These are phyloP conservation scores for Emergomyces africanus DNA, from an alignment of 2,329 filamentous ascomycete genomes.

Conservation along the genomic window DNA sequence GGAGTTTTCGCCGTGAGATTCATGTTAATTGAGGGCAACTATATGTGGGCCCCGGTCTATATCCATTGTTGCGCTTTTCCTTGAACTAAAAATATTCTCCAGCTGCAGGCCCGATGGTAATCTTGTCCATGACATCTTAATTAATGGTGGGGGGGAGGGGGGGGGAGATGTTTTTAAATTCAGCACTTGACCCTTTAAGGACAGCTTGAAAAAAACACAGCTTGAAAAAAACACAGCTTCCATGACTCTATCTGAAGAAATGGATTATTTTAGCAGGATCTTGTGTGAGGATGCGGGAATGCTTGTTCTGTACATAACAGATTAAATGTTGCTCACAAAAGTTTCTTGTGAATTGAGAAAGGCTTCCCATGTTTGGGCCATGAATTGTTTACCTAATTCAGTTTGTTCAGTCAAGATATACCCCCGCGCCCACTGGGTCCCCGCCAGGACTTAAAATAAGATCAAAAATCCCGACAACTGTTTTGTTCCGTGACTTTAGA, in stretches of 20 bases:
- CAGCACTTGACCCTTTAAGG: too few species aligned
- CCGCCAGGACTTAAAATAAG: constrained; percentile 2
- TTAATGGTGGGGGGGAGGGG: too few species aligned
- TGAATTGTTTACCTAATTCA: background rate
- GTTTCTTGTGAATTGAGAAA: constrained; percentile 8
- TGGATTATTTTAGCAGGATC: background rate
- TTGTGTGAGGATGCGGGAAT: background rate
- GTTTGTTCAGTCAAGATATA: background rate
- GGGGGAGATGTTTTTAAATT: too few species aligned
- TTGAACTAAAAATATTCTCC: constrained; percentile 12
- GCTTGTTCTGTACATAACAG: background rate
- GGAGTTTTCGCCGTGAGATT: background rate
- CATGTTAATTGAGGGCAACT: background rate
- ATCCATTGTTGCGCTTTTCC: constrained; percentile 9
- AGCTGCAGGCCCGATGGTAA: constrained; percentile 10
- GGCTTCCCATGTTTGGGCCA: constrained; percentile 5
- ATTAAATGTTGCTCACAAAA: background rate
- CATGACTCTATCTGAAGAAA: background rate
- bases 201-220: too few species aligned
- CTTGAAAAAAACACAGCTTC: background rate
- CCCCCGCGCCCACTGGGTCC: background rate
- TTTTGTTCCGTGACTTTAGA: constrained; percentile 14
- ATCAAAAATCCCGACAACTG: background rate
- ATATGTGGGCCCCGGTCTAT: constrained; percentile 14
- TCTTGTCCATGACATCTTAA: too few species aligned